Base-by-base conservation (phyloP, 2,329 filamentous ascomycete species). In the Cordyceps pruinosa region DNA sequence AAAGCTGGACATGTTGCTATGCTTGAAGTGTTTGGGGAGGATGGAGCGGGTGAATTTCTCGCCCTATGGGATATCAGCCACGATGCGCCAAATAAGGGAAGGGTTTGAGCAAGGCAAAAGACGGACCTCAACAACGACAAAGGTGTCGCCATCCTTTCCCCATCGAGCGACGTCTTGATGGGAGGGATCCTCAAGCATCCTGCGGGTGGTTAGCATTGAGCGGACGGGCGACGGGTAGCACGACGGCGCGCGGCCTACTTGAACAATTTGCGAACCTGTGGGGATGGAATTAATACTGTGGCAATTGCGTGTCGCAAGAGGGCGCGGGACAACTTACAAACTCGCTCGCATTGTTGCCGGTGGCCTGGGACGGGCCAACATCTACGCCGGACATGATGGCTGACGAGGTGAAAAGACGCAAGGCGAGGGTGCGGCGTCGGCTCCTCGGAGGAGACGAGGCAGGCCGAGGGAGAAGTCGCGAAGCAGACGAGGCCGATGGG, bases 21-120 rank as follows among this genome's bases (percentile, higher is more conserved):
- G 94, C 74, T 99, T 99, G 79, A 99, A 99, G 68, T 97, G 91
- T 70, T 97, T 97, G 2, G 94, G 94, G 17, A 99, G 83, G 65
- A 99, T 96, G 39, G 89, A 88, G 71, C 97, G 96, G 23, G 94
- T 97, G 69, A 99, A 99, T 72, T 96, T 96, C 72, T 97, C 93
- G 72, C 95, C 96, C 93, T 97, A 70, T 59, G 17, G n/a, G 15
- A 19, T 30, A 44, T 42, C 30, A 59, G 28, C 28, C 13, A 19
- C 12, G 13, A n/a, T 35, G 30, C 13, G 25, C n/a, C 39, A 25
- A 25, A 26, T 25, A 28, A 26, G 15, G 3, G 35, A 13, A 21
- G 32, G 12, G 15, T 23, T 26, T 21, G 30, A n/a, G n/a, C n/a
- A 34, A 19, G 45, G 19, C 25, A 65, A n/a, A n/a, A 42, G 19